Conservation (phyloP, 1,284 basidiomycete species). For the Leccinum griseonigrum region DNA sequence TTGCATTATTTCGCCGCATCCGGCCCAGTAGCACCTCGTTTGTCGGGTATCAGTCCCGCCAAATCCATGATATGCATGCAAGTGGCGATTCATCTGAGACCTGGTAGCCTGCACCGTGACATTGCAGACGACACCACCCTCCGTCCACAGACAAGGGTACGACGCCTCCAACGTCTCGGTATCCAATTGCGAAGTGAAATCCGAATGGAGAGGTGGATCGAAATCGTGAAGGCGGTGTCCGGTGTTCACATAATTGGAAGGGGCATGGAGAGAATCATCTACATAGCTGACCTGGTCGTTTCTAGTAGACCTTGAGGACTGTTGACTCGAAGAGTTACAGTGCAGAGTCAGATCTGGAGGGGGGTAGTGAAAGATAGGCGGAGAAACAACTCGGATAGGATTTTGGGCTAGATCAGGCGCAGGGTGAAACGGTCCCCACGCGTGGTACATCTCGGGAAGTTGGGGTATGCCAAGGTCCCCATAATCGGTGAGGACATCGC, state of each 20-base stretch:
- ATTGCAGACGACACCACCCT: slow-evolving; percentile 14
- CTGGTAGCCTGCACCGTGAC: slow-evolving; percentile 24
- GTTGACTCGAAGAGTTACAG: slow-evolving; percentile 3
- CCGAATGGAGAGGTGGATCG: neutral
- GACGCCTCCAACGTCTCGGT: slow-evolving; percentile 3
- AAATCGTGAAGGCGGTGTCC: neutral
- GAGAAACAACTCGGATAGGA: neutral
- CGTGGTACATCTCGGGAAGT: neutral
- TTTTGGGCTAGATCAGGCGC: neutral
- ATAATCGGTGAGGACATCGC: neutral
- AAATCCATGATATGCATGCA: slow-evolving; percentile 25
- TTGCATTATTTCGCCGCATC: slow-evolving; percentile 25
- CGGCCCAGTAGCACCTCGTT: slow-evolving; percentile 20
- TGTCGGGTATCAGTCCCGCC: slow-evolving; percentile 24
- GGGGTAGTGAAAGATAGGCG: neutral
- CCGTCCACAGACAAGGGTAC: slow-evolving; percentile 24
- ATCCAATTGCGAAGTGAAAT: slow-evolving; percentile 1
- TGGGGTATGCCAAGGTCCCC: neutral
- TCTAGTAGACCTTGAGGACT: slow-evolving; percentile 1
- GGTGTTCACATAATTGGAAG: neutral
- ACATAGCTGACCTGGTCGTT: neutral
- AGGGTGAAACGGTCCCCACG: slow-evolving; percentile 6
- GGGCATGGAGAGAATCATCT: slow-evolving; percentile 2
- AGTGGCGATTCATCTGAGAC: slow-evolving; percentile 27
- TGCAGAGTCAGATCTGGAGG: neutral